Evolutionary conservation across 2,329 filamentous ascomycete genomes (phyloP), one percentile per base, ranked within the genome.

Genomic region (Fusarium succisae): DNA sequence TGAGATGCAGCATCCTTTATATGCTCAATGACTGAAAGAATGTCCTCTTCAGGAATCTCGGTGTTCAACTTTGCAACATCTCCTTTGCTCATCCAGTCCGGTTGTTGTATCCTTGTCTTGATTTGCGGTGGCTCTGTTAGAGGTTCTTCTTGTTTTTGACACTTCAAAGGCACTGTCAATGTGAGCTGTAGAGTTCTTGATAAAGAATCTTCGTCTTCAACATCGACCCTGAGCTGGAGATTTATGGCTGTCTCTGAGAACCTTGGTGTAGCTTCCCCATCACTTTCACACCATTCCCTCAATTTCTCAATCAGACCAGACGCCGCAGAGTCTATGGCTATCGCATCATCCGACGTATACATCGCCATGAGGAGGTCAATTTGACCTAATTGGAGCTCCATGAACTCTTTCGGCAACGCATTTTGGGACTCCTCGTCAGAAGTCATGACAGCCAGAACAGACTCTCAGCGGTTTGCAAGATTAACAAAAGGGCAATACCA

Each of bases 301-400:
- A 81, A 28, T 8, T 8, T 35, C 13, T 78, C 73, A 18, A 80
- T 35, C 10, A 75, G 17, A 0, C 57, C 37, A 4, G 32, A 63
- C 2, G 76, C 79, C 13, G 59, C n/a, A 8, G 77, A 65, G 28
- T 80, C 79, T 8, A 83, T 72, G 0, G 66, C 58, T 3, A 84
- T 75, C 10, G 80, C 81, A n/a, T 81, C 79, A 18, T 84, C 81
- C 0, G 78, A 74, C 2, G 83, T 82, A 67, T 87, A 89, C 87
- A 89, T 89, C 15, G 87, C 86, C 72, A 82, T 78, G 6, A 89
- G 77, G n/a, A 89, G 84, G 57, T 89, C 87, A 39, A 88, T 81
- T 61, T 85, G 85, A 3, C 83, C 84, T 17, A 88, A 77, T 77
- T 88, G 86, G 18, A 84, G 79, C 66, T 86, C 84, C 75, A 88